These are phyloP conservation scores for Rhodamnia argentea DNA, from an alignment of 345 rosid species.

Conservation along the genomic window DNA sequence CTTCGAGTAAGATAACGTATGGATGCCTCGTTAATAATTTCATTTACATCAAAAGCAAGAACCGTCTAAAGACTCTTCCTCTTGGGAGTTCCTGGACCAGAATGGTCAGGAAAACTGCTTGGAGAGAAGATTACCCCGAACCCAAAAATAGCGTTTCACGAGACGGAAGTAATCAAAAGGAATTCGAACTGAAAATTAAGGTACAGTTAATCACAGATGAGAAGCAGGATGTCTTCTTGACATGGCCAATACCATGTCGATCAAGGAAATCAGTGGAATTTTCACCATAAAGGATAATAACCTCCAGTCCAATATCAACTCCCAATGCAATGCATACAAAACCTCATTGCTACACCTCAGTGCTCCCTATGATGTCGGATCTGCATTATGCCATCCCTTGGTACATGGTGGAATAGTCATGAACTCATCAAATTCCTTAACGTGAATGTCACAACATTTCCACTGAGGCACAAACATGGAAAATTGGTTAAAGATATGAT, in stretches of 20 bases:
- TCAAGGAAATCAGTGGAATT: neutral
- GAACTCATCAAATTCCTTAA: constrained; percentile 94
- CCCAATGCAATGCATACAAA: neutral
- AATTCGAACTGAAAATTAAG: neutral
- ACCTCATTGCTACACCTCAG: neutral
- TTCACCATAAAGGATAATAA: neutral
- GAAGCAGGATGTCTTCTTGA: neutral
- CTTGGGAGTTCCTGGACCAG: neutral
- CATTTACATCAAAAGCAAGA: neutral
- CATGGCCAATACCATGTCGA: neutral
- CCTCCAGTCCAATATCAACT: neutral
- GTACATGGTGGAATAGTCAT: constrained; percentile 79
- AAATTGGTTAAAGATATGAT: neutral
- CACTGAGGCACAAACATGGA: constrained; percentile 39
- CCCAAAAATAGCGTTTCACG: neutral
- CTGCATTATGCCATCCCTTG: constrained; percentile 85
- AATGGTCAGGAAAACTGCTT: neutral
- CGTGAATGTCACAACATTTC: constrained; percentile 88
- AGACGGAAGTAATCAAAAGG: neutral
- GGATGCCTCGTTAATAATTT: neutral
- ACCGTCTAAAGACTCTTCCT: neutral
- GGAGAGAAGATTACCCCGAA: neutral
- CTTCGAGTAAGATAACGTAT: neutral
- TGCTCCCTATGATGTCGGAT: constrained; percentile 15
- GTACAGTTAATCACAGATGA: neutral